Evolutionary conservation across 1,284 basidiomycete genomes (phyloP).

Genomic region (Ceratobasidium sp.): DNA sequence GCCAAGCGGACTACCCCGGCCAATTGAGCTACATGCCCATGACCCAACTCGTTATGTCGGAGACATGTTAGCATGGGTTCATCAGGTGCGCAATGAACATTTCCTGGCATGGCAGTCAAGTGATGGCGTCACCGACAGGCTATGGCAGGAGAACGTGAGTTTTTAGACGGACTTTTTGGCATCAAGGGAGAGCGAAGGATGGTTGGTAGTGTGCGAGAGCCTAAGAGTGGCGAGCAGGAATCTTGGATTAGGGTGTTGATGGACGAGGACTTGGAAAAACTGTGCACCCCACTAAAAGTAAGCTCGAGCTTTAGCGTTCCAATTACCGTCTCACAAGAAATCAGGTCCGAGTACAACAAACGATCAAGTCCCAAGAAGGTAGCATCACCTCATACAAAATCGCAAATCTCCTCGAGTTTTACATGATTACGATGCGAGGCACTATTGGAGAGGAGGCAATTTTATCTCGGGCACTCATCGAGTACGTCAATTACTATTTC

Average conservation of each 20-base stretch:
- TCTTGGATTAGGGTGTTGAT: constrained; percentile 84
- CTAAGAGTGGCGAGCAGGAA: constrained; percentile 69
- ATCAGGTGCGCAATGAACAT: constrained; percentile 64
- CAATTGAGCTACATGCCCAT: constrained; percentile 97
- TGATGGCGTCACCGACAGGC: constrained; percentile 54
- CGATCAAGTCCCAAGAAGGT: constrained; percentile 91
- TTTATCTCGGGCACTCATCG: constrained; percentile 79
- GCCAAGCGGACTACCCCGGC: constrained; percentile 86
- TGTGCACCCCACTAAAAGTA: constrained; percentile 88
- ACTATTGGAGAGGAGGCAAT: constrained; percentile 87
- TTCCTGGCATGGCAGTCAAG: not conserved
- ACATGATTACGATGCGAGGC: constrained; percentile 88
- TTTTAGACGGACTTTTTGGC: constrained; percentile 85
- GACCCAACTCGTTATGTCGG: constrained; percentile 96
- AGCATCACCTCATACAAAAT: constrained; percentile 92
- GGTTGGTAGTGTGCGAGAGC: constrained; percentile 77
- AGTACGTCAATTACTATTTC: constrained; percentile 64
- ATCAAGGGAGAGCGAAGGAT: constrained; percentile 72
- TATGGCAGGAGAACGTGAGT: constrained; percentile 94
- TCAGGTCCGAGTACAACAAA: constrained; percentile 89
- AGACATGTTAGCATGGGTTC: constrained; percentile 99
- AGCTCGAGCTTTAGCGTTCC: constrained; percentile 45
- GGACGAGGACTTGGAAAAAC: constrained; percentile 83
- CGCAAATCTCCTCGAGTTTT: constrained; percentile 94
- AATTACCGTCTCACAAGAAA: constrained; percentile 32